phyloP scores from a whole-genome alignment of 2,329 filamentous ascomycete genomes.

The Ploettnerulaceae sp. region DNA sequence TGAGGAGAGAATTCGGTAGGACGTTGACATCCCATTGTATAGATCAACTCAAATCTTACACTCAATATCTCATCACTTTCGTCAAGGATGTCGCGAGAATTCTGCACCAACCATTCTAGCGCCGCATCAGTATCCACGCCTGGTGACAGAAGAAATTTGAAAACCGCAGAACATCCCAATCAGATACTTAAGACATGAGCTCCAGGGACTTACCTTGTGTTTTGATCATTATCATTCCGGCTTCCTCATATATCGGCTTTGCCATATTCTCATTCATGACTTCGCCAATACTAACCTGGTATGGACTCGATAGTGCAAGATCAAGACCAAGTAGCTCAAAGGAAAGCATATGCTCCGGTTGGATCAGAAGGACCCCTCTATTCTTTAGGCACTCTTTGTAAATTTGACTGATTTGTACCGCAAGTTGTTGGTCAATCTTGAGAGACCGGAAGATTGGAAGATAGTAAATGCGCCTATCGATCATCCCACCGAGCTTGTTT shows the following conservation, averaged over 20 bases:
- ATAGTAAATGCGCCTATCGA: slow-evolving; percentile 49
- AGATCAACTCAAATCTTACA: slow-evolving; percentile 57
- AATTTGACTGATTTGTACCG: slow-evolving; percentile 35
- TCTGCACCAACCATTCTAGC: too few relatives aligned
- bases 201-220: too few relatives aligned
- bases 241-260: too few relatives aligned
- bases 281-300: slow-evolving; percentile 34
- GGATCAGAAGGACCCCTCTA: slow-evolving; percentile 53
- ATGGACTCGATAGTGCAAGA: too few relatives aligned
- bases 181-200: too few relatives aligned
- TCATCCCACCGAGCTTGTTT: slow-evolving; percentile 49
- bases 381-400: slow-evolving; percentile 42
- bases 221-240: too few relatives aligned
- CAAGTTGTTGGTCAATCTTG: slow-evolving; percentile 20
- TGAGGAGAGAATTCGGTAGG: slow-evolving; percentile 48
- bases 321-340: slow-evolving; percentile 60
- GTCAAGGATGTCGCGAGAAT: slow-evolving; percentile 57
- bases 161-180: too few relatives aligned
- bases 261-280: too few relatives aligned
- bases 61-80: slow-evolving; percentile 62
- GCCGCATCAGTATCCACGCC: too few relatives aligned
- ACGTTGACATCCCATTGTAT: slow-evolving; percentile 52
- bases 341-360: slow-evolving; percentile 61
- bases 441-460: slow-evolving; percentile 55
- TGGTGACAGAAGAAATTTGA: too few relatives aligned